Base-by-base conservation (phyloP, 148 eudicot genomes). In the Heliosperma pusillum region DNA sequence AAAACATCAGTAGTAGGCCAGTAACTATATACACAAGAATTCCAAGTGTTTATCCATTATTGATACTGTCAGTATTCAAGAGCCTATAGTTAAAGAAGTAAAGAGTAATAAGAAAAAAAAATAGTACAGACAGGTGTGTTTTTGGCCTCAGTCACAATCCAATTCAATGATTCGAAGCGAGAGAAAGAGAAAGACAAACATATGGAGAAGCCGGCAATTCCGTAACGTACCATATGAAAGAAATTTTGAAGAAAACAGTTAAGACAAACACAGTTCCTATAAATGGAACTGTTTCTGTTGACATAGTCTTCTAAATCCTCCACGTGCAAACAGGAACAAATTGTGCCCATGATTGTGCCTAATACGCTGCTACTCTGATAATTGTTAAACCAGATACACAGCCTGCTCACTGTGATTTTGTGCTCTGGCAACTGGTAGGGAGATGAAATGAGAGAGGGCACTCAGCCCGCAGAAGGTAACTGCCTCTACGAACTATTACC, bases 271-370 rank as follows among this genome's bases (percentile, higher is more conserved):
- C 97, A 92, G 84, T 92, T 88, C 84, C 97, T 86, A 66, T 83
- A 92, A 42, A 89, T 47, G 25, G 86, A 83, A 79, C 88, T 84
- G 77, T 83, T 89, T 22, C 86, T 87, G 87, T 88, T 90, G 69
- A 80, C 82, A 77, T 85, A 87, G 66, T 96, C 99, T 85, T 89
- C 94, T 7, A 79, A 85, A 40, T 90, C 92, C 77, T 88, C 92
- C 73, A 80, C 71, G 15, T 80, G 82, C 84, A 96, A 64, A 79
- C 99, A 96, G 84, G 97, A 90, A 85, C 99, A 96, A 76, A 84
- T 82, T 19, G 92, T 82, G 77, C 97, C 99, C 97, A 96, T 96
- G 53, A 71, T 81, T 69, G 72, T 79, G 80, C 55, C 58, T 62
- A 25, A 50, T n/a, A 70, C 63, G 19, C 71, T 80, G 65, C 57